Evolutionary conservation across 23 red algal genomes (phyloP).

Genomic region (Pyropia haitanensis): DNA sequence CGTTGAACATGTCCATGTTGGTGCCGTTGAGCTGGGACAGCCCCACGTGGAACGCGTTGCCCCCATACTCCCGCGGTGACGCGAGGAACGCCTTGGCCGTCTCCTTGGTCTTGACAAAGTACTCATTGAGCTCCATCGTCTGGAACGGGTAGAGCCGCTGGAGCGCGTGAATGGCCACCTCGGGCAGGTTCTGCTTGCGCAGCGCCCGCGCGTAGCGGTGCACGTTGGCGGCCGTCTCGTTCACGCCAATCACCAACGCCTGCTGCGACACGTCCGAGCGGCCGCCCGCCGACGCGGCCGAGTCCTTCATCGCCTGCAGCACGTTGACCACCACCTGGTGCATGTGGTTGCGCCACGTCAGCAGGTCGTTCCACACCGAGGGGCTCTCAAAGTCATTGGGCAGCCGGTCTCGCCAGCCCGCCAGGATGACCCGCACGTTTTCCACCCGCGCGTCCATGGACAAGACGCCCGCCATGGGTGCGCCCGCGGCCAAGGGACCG

Average conservation of each 20-base stretch:
- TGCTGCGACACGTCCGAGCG: constrained; percentile 10
- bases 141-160: constrained; percentile 80
- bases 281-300: constrained; percentile 15
- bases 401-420: constrained; percentile 82
- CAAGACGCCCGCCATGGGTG: background rate
- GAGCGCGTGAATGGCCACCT: constrained; percentile 63
- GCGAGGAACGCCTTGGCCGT: constrained; percentile 61
- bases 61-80: constrained; percentile 6
- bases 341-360: constrained; percentile 90
- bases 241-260: constrained; percentile 78
- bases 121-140: constrained; percentile 86
- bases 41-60: constrained; percentile 48
- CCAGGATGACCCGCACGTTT: constrained; percentile 60
- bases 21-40: constrained; percentile 60
- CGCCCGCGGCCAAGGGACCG: no score
- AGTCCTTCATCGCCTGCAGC: constrained; percentile 69
- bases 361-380: constrained; percentile 72
- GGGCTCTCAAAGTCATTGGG: constrained; percentile 34
- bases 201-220: constrained; percentile 68
- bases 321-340: constrained; percentile 74
- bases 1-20: constrained; percentile 74
- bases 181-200: constrained; percentile 85
- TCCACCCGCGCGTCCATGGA: constrained; percentile 70
- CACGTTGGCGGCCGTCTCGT: constrained; percentile 94
- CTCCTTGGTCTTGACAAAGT: constrained; percentile 96